These are phyloP conservation scores for Podila verticillata DNA, from an alignment of 192 early-diverging fungal genomes.

Conservation along the genomic window DNA sequence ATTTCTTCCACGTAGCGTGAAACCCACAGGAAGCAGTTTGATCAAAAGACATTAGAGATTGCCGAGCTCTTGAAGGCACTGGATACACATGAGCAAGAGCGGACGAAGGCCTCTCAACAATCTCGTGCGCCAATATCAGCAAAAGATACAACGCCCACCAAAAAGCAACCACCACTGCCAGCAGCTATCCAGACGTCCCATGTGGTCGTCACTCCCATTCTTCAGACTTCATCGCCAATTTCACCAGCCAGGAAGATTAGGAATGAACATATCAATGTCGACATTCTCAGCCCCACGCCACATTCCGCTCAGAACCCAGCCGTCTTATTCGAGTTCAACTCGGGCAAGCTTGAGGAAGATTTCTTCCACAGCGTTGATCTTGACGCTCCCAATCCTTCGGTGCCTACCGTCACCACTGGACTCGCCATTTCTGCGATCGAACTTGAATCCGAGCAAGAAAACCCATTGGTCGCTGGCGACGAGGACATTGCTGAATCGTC, in stretches of 20 bases:
- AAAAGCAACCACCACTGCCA: constrained; percentile 18
- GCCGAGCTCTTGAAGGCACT: constrained; percentile 52
- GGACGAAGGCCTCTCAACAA: not conserved
- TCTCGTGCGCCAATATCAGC: not conserved
- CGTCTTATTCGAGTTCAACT: constrained; percentile 54
- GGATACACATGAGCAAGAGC: constrained; percentile 24
- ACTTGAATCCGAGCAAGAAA: constrained; percentile 3
- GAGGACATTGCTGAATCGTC: too few relatives aligned
- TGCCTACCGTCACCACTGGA: not conserved
- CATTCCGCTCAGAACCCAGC: constrained; percentile 29
- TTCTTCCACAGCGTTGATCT: constrained; percentile 52
- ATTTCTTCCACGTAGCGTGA: constrained; percentile 51
- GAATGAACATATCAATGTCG: constrained; percentile 45
- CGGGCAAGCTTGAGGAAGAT: constrained; percentile 59
- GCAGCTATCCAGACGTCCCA: constrained; percentile 25
- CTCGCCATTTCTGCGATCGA: too few relatives aligned
- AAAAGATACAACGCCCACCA: constrained; percentile 5
- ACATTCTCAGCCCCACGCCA: constrained; percentile 39
- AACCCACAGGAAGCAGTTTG: constrained; percentile 63
- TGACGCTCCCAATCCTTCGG: constrained; percentile 5
- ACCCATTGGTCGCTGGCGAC: constrained; percentile 56
- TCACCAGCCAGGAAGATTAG: constrained; percentile 34
- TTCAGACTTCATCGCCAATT: constrained; percentile 19
- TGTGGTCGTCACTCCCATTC: constrained; percentile 13
- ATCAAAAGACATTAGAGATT: constrained; percentile 61